These are phyloP conservation scores for Ramichloridium luteum DNA, from an alignment of 2,329 filamentous ascomycete genomes.

Conservation along the genomic window DNA sequence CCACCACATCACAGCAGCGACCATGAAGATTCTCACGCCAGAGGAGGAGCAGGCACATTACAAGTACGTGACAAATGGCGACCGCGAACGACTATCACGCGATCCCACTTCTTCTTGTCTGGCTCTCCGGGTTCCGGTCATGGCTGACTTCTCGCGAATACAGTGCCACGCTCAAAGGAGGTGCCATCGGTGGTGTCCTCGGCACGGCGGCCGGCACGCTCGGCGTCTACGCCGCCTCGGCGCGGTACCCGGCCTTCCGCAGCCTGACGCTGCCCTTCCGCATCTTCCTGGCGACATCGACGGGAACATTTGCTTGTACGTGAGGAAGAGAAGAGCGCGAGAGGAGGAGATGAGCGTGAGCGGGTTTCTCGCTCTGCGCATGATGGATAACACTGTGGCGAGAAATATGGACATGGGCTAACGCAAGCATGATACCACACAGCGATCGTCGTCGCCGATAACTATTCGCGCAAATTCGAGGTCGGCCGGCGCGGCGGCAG, in stretches of 20 bases:
- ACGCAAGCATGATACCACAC: slow-evolving; percentile 1
- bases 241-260: slow-evolving; percentile 66
- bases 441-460: slow-evolving; percentile 73
- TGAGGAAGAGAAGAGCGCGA: slow-evolving; percentile 1
- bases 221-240: slow-evolving; percentile 55
- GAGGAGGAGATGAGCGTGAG: too few relatives aligned
- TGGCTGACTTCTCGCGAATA: too few relatives aligned
- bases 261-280: slow-evolving; percentile 79
- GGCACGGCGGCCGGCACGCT: slow-evolving; percentile 56
- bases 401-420: too few relatives aligned
- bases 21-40: slow-evolving; percentile 96
- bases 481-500: slow-evolving; percentile 53
- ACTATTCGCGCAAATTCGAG: slow-evolving; percentile 60
- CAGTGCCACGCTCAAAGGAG: slow-evolving; percentile 67
- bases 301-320: slow-evolving; percentile 64
- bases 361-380: too few relatives aligned
- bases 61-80: slow-evolving; percentile 35
- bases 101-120: slow-evolving; percentile 3
- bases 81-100: slow-evolving; percentile 1
- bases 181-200: slow-evolving; percentile 55
- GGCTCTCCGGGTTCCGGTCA: too few relatives aligned
- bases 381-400: too few relatives aligned
- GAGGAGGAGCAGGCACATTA: slow-evolving; percentile 88
- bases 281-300: slow-evolving; percentile 73
- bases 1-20: too few relatives aligned